Conservation (phyloP, 2,329 filamentous ascomycete species). For the Sphaerulina populicola region DNA sequence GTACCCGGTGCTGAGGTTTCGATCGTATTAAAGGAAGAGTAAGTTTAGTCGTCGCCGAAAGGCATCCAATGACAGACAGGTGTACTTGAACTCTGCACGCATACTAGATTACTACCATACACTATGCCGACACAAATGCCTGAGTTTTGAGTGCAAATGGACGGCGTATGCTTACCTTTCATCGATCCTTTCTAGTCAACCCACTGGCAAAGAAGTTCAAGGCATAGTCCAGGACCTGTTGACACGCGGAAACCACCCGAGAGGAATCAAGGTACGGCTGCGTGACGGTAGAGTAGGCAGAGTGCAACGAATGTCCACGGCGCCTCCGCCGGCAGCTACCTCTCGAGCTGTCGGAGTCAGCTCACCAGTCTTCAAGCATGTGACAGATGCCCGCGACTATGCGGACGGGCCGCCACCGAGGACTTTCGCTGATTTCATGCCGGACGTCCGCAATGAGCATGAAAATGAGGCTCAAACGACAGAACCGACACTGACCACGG, state of each 20-base stretch:
- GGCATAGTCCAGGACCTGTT: constrained; percentile 60
- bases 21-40: constrained; percentile 64
- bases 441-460: constrained; percentile 1
- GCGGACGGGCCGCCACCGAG: constrained; percentile 21
- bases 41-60: neutral
- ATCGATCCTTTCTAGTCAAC: constrained; percentile 42
- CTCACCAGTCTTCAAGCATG: constrained; percentile 12
- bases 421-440: constrained; percentile 27
- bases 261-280: constrained; percentile 63
- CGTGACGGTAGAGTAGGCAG: constrained; percentile 63
- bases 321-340: neutral
- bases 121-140: neutral
- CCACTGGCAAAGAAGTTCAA: constrained; percentile 60
- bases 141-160: neutral
- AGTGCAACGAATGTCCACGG: constrained; percentile 53
- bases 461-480: neutral
- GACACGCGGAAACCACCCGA: constrained; percentile 63
- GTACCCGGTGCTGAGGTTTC: constrained; percentile 56
- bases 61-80: too few species aligned
- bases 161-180: neutral
- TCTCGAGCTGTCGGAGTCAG: neutral
- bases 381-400: constrained; percentile 6
- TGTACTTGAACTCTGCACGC: neutral
- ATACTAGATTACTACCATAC: neutral
- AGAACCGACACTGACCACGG: constrained; percentile 22